Evolutionary conservation across 2,329 filamentous ascomycete genomes (phyloP), one percentile per base, ranked within the genome.

Genomic region (Aspergillus clavatus): DNA sequence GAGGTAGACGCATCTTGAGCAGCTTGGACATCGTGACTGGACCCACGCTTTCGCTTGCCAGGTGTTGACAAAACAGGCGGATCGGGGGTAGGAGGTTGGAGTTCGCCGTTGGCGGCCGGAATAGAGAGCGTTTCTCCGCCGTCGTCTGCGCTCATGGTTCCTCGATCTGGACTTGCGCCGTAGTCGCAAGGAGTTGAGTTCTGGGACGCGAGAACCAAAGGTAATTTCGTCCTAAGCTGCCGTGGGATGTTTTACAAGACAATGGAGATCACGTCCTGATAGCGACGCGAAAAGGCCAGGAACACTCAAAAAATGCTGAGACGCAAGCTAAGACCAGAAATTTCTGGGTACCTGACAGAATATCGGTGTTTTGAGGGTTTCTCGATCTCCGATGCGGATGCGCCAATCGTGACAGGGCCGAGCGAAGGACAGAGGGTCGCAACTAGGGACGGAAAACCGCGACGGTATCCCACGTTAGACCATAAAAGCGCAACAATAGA

Each of bases 31-130:
- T 64, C 61, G 37, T 63, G 58, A 41, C 59, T 58, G 18, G 66
- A 61, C 14, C 55, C 57, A 50, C 68, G 68, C 60, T 71, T 72
- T 60, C 69, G 66, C 53, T 72, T 72, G 36, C 61, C 66, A 40
- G 68, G 61, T 23, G 66, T 68, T 42, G 65, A 59, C 38, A 57
- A 47, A 23, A 53, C 52, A 42, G 58, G 51, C 8, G 59, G 50
- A 39, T 68, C 62, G 39, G 60, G 51, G 37, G 58, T 54, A 22
- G 54, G 48, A 26, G 56, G 53, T 50, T 58, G 55, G 24, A 59
- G 52, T 43, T 67, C 64, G 38, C 66, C 66, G 54, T 70, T 68
- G 45, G 60, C 59, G 43, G 56, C 46, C 33, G 62, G 56, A 46
- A 66, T 61, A 24, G 55, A 55, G 42, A 55, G 54, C 41, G 56